Percentiles rank a stretch among this genome's conserved stretches.
Evolutionary conservation across 768 basidiomycete genomes (phyloP).

Genomic region (Kwoniella botswanensis): DNA sequence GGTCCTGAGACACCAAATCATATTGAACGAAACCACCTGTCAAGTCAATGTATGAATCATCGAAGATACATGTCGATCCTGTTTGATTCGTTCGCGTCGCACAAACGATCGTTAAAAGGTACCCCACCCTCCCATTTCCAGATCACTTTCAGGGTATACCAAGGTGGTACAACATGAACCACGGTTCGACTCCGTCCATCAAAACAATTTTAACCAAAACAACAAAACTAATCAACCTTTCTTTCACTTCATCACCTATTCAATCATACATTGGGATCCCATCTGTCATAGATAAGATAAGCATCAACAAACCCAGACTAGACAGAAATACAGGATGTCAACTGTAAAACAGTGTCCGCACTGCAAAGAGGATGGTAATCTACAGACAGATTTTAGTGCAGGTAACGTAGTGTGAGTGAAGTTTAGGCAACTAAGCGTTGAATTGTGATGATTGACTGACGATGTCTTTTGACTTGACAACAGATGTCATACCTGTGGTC

Average conservation of each 20-base stretch:
- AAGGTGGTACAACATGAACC: neutral
- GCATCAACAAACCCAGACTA: neutral
- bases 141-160: neutral
- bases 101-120: neutral
- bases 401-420: conserved; percentile 33
- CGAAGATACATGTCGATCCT: too few relatives aligned
- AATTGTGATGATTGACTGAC: neutral
- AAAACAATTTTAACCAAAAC: conserved; percentile 3
- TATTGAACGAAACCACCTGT: too few relatives aligned
- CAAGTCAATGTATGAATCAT: too few relatives aligned
- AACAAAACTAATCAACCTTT: neutral
- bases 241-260: neutral
- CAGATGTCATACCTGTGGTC: conserved; percentile 67
- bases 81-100: neutral
- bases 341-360: conserved; percentile 24
- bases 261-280: neutral
- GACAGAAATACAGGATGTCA: conserved; percentile 1
- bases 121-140: neutral
- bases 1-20: too few relatives aligned
- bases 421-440: neutral
- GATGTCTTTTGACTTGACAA: neutral
- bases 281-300: conserved; percentile 1
- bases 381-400: conserved; percentile 28
- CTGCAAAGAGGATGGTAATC: conserved; percentile 15
- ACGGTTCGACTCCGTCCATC: conserved; percentile 22